phyloP scores from a whole-genome alignment of 352 stramenopile species.

The Globisporangium takayamanum region DNA sequence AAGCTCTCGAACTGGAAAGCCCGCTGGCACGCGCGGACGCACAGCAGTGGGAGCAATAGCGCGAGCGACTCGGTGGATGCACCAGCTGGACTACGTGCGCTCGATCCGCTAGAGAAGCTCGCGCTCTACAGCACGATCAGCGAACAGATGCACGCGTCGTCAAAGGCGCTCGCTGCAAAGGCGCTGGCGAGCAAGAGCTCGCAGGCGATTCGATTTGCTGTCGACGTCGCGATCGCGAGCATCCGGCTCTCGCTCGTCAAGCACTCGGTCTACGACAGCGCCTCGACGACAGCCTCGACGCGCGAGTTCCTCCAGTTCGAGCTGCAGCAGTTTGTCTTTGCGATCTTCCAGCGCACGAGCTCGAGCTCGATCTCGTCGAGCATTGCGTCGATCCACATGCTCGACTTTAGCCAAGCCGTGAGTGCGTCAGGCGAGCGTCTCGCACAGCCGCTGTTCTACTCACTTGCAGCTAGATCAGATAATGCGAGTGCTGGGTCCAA shows the following conservation, averaged over 20 bases:
- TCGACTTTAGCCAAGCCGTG: slow-evolving; percentile 49
- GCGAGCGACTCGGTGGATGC: slow-evolving; percentile 2
- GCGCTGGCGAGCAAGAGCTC: slow-evolving; percentile 38
- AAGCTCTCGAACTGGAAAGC: slow-evolving; percentile 69
- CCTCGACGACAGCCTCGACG: slow-evolving; percentile 8
- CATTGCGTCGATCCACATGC: slow-evolving; percentile 56
- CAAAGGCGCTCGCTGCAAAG: slow-evolving; percentile 32
- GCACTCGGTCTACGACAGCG: slow-evolving; percentile 6
- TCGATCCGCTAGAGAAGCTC: slow-evolving; percentile 43
- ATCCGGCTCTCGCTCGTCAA: slow-evolving; percentile 39
- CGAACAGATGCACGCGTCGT: slow-evolving; percentile 59
- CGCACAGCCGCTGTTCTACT: slow-evolving; percentile 37
- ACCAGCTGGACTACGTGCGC: slow-evolving; percentile 10
- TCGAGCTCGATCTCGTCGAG: slow-evolving; percentile 45
- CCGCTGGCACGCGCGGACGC: slow-evolving; percentile 36
- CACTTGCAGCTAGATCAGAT: slow-evolving; percentile 9
- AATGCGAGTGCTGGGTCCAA: background rate
- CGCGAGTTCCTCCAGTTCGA: slow-evolving; percentile 70
- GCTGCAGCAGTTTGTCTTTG: slow-evolving; percentile 55
- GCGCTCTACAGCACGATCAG: slow-evolving; percentile 46
- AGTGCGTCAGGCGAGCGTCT: slow-evolving; percentile 3
- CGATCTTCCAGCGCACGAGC: slow-evolving; percentile 50
- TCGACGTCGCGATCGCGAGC: slow-evolving; percentile 60
- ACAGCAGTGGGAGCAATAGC: slow-evolving; percentile 1
- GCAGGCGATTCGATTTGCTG: slow-evolving; percentile 54